Evolutionary conservation across 83 land plant species (phyloP).

Genomic region (Picea mariana): DNA sequence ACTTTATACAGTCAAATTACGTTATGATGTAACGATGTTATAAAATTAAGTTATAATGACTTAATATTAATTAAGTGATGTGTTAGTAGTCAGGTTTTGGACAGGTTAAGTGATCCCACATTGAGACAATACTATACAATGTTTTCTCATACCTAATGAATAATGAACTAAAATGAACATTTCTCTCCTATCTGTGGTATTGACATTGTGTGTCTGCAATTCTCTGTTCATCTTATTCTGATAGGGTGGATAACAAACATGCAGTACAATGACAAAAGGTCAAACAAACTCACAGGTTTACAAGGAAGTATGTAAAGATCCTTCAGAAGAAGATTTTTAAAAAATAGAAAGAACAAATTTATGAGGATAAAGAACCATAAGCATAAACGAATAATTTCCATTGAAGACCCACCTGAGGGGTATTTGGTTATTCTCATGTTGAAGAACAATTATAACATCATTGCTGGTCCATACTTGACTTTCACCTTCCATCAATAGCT

Average conservation of each 20-base stretch:
- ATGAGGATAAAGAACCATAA: not conserved
- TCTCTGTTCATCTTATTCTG: no score
- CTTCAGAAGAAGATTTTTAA: not conserved
- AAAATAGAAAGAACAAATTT: conserved; percentile 1
- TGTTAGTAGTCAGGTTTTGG: no score
- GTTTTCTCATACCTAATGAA: no score
- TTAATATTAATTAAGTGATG: no score
- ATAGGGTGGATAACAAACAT: no score
- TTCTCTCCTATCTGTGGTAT: no score
- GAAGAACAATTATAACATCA: conserved; percentile 95
- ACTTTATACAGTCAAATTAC: not conserved
- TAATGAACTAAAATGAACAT: no score
- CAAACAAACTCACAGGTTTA: not conserved
- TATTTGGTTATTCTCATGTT: conserved; percentile 82
- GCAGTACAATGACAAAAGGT: not conserved
- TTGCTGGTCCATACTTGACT: conserved; percentile 96
- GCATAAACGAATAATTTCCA: not conserved
- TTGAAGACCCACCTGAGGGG: conserved; percentile 70
- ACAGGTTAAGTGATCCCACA: no score
- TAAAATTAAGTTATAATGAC: no score
- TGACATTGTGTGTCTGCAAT: no score
- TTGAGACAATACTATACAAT: no score
- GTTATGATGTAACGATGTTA: no score
- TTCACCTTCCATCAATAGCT: conserved; percentile 96
- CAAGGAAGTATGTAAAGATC: not conserved